These are phyloP conservation scores for Aspergillus cejpii DNA, from an alignment of 2,329 filamentous ascomycete genomes.

Conservation along the genomic window DNA sequence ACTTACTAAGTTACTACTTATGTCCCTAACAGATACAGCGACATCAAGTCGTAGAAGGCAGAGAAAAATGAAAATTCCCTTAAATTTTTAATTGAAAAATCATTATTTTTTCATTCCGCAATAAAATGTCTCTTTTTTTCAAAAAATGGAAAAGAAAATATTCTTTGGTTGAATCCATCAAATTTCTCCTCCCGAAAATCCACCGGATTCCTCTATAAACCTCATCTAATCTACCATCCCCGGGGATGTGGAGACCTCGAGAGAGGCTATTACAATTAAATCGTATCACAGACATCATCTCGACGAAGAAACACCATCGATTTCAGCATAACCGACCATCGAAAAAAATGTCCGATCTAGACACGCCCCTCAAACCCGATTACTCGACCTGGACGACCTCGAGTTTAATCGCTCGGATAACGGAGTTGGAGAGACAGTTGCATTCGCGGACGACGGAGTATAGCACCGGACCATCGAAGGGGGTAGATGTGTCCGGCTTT, in stretches of 20 bases:
- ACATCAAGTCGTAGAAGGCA: too few species aligned
- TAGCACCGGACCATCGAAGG: constrained; percentile 10
- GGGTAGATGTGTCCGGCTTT: not conserved
- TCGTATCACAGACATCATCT: constrained; percentile 8
- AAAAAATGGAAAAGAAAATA: too few species aligned
- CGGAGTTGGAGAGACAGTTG: constrained; percentile 60
- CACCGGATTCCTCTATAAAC: not conserved
- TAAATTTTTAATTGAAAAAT: too few species aligned
- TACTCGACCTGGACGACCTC: constrained; percentile 65
- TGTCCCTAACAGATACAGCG: too few species aligned
- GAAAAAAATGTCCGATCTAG: too few species aligned
- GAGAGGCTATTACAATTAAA: constrained; percentile 12
- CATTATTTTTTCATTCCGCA: too few species aligned
- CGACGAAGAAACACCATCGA: constrained; percentile 10
- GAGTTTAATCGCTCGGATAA: constrained; percentile 62
- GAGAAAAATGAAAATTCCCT: too few species aligned
- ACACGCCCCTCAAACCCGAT: constrained; percentile 27
- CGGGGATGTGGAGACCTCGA: constrained; percentile 30
- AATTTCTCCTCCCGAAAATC: not conserved
- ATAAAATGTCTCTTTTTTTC: too few species aligned
- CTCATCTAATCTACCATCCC: constrained; percentile 2
- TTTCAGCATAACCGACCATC: constrained; percentile 6
- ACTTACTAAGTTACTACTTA: too few species aligned
- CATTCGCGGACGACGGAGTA: constrained; percentile 44
- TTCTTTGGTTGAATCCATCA: too few species aligned